phyloP scores from a whole-genome alignment of 1,284 basidiomycete genomes.

The Rhodotorula sp. region DNA sequence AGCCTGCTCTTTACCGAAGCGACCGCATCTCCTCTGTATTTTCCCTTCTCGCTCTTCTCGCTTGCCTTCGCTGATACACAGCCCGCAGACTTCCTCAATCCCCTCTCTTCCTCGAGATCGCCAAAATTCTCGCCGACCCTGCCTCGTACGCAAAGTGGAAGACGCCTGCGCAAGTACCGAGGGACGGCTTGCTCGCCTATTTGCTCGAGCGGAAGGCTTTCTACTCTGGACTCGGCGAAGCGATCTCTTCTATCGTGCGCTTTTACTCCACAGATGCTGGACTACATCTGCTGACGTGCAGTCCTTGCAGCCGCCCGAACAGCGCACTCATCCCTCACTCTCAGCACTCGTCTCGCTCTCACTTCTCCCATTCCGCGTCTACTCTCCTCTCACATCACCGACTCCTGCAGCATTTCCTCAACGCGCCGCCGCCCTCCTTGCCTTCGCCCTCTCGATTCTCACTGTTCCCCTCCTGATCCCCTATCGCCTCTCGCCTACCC shows the following conservation, averaged over 20 bases:
- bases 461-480: slow-evolving; percentile 47
- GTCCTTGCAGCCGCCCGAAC: slow-evolving; percentile 53
- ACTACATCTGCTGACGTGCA: slow-evolving; percentile 42
- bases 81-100: slow-evolving; percentile 21
- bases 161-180: neutral
- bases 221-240: slow-evolving; percentile 22
- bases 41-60: neutral
- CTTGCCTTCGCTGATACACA: no score
- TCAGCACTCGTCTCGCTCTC: slow-evolving; percentile 53
- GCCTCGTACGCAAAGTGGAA: slow-evolving; percentile 27
- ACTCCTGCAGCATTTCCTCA: neutral
- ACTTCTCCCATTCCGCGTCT: slow-evolving; percentile 50
- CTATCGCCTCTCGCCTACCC: slow-evolving; percentile 54
- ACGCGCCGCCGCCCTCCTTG: slow-evolving; percentile 51
- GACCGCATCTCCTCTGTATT: slow-evolving; percentile 54
- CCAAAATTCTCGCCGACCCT: slow-evolving; percentile 40
- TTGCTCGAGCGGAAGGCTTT: slow-evolving; percentile 13
- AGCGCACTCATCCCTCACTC: slow-evolving; percentile 50
- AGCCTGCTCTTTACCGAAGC: slow-evolving; percentile 48
- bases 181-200: slow-evolving; percentile 5
- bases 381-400: slow-evolving; percentile 62
- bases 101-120: slow-evolving; percentile 43
- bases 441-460: slow-evolving; percentile 26
- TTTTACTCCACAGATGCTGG: slow-evolving; percentile 37
- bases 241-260: slow-evolving; percentile 29